Base-by-base conservation (phyloP, 2,329 filamentous ascomycete genomes). In the Geosmithia flava region DNA sequence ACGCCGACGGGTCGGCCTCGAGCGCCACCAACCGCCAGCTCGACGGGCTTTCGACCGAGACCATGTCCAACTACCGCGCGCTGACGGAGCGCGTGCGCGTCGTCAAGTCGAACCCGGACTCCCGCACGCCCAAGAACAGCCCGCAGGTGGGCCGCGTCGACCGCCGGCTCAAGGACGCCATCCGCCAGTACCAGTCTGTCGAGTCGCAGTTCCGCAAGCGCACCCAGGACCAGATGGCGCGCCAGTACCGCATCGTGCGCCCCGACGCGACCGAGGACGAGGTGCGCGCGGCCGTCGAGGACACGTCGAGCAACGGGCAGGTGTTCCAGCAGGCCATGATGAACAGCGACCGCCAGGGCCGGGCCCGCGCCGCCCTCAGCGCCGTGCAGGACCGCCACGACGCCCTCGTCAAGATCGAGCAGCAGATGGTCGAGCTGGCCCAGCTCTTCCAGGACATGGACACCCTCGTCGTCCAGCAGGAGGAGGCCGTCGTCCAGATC, bases 381-480 rank as follows among this genome's bases (percentile, higher is more conserved):
- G 87, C 87, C 54, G 88, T 95, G 37, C 78, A 85, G 64, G 80
- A 86, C 59, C 85, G 93, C 55, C 89, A 95, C 64, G 80, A 80
- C 47, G 89, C 87, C 42, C 85, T 98, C 55, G 80, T 89, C 67
- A 91, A 94, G 75, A 95, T 97, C 60, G 89, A 95, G 70, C 74
- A 79, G 60, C 86, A 94, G 62, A 86, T 97, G 78, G 80, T 87
- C 11, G 86, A 95, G 66, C 74, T 98, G 49, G 80, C 85, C 6
- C 80, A 93, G 65, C 72, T 97, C 48, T 95, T 96, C 78, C 80
- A 89, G 62, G 85, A 96, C 56, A 83, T 97, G 69, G 87, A 95
- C 56, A 81, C 82, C 30, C 72, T 95, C 46, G 83, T 97, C 51
- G 75, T 89, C 37, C 82, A 95, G 69, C 91, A 97, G 65, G 90